phyloP scores from a whole-genome alignment of 1,284 basidiomycete species.

The Cutaneotrichosporon dermatis region DNA sequence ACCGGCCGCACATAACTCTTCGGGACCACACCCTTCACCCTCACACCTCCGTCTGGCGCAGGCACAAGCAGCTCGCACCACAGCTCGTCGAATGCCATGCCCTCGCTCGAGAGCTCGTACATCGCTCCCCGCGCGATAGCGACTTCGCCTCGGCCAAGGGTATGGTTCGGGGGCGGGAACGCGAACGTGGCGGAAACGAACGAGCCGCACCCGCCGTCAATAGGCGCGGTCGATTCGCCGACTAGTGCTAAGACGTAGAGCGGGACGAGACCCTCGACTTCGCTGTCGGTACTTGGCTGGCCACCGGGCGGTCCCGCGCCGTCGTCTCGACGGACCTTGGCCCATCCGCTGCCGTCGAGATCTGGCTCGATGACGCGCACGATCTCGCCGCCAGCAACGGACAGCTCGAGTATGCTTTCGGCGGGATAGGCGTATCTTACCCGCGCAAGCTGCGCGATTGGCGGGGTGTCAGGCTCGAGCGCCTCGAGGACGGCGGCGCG shows the following conservation, averaged over 20 bases:
- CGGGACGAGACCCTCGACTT: conserved; percentile 17
- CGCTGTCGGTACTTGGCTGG: neutral
- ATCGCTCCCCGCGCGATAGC: conserved; percentile 11
- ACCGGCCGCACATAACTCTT: conserved; percentile 16
- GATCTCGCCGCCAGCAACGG: conserved; percentile 12
- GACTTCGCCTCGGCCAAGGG: conserved; percentile 12
- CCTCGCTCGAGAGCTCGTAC: conserved; percentile 23
- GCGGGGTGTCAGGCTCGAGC: neutral
- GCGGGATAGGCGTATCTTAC: conserved; percentile 11
- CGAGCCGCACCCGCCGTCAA: conserved; percentile 15
- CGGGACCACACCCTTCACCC: conserved; percentile 17
- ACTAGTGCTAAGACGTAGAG: conserved; percentile 9
- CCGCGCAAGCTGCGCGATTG: conserved; percentile 9
- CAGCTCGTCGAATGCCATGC: conserved; percentile 19
- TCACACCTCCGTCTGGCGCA: conserved; percentile 1
- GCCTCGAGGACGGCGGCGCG: conserved; percentile 13
- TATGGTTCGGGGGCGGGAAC: conserved; percentile 16
- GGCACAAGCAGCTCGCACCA: conserved; percentile 24
- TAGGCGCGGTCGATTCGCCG: conserved; percentile 7
- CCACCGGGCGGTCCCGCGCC: no score
- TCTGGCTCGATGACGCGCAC: conserved; percentile 22
- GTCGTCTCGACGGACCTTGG: conserved; percentile 8
- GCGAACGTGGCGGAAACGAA: conserved; percentile 19
- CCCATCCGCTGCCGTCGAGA: conserved; percentile 20
- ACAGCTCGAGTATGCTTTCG: conserved; percentile 5